Base-by-base conservation (phyloP, 2,329 filamentous ascomycete species). In the Metarhizium anisopliae region DNA sequence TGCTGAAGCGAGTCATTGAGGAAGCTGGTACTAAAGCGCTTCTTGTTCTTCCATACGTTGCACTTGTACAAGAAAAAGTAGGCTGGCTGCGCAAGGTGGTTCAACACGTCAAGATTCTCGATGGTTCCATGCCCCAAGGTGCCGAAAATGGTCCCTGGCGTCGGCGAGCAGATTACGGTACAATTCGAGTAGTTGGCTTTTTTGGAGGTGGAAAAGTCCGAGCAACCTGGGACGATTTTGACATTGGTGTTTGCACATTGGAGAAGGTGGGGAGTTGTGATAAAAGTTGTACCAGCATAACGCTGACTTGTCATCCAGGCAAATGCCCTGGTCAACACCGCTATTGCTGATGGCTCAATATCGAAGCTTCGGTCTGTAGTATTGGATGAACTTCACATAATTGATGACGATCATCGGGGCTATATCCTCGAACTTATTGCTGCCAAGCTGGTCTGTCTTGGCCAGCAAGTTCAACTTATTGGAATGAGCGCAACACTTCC, bases 401-500 rank as follows among this genome's bases (percentile, higher is more conserved):
- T 91, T 49, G 85, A 90, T 62, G 88, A 91, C 65, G 85, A 86
- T 59, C 80, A 85, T 60, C 82, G 88, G 13, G 88, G 88, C 4
- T 91, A 91, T 65, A 75, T 91, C 1, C 73, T 91, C 55, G 88
- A 92, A 65, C 73, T 91, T 6, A 82, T 90, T 70, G 83, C 85
- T 5, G 87, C 86, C 3, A 91, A 91, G 64, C 65, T 91, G 35
- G 71, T 90, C n/a, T 80, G 83, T 56, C 70, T 91, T 25, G 84
- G 82, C 30, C 81, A 88, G 56, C 71, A 77, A 29, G 76, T 89
- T 18, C 87, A 91, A 64, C 83, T 91, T 20, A 73, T 90, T 56
- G 87, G 86, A 61, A 91, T 92, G 88, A 91, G 88, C 63, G 88
- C 88, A 4, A 91, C 88, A 0, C 74, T 92, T 50, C 84, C 85